Base-by-base conservation (phyloP, 192 early-diverging fungal genomes). In the Coemansia sp. region DNA sequence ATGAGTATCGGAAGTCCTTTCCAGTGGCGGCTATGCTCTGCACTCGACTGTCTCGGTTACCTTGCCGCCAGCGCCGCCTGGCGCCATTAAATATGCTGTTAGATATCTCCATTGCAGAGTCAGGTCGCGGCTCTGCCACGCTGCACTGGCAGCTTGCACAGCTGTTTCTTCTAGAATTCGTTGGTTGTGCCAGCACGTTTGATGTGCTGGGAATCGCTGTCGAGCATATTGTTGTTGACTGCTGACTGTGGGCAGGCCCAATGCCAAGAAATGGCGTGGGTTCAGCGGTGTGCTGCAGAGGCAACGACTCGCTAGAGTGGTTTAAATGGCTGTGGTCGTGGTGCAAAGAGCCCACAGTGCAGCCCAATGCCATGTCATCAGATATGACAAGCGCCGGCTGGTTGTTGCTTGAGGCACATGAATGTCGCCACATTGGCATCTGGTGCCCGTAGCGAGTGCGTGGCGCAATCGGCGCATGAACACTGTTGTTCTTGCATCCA, bases 11-110 rank as follows among this genome's bases (percentile, higher is more conserved):
- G 27, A 59, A 61, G 63, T 69, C 67, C 5, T 55, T 57, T 12
- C 76, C 76, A 15, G 67, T 62, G 11, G 70, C 76, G 1, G 76
- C 76, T 37, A 70, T 72, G 58, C 63, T 68, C 29, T 66, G 76
- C 22, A 79, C 40, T 54, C 63, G 50, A 39, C 67, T 53, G 9
- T 53, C 52, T 53, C 52, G 32, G 26, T 35, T 34, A 35, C 32
- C 19, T 53, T 34, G 29, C 52, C 33, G 52, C 52, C 33, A 34
- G 17, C 32, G 37, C 37, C 33, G 9, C 11, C 17, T 17, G 34
- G 17, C 27, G 10, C 55, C 24, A 50, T 38, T 57, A 14, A 58
- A 26, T 10, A 57, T 32, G 15, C 32, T 19, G 7, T 35, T 53
- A 21, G 52, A 35, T 9, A 53, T 14, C 15, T 32, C 52, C 5